phyloP scores from a whole-genome alignment of 2,329 filamentous ascomycete genomes.

The Zymoseptoria brevis region DNA sequence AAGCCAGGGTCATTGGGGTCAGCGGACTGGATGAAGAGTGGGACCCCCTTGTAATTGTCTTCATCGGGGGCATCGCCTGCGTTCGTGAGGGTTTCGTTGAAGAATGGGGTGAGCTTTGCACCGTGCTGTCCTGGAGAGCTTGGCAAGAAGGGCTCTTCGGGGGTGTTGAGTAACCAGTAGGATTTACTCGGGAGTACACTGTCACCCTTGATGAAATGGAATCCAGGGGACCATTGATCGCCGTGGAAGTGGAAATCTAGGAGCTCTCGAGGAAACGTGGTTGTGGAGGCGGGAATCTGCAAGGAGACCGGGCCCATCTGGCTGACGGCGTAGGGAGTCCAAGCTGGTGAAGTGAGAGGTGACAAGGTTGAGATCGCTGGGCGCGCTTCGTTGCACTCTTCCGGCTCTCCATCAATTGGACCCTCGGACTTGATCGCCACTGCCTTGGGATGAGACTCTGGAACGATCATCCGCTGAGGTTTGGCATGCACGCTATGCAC shows the following conservation, averaged over 20 bases:
- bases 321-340: constrained; percentile 33
- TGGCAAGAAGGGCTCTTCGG: constrained; percentile 37
- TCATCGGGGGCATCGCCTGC: constrained; percentile 13
- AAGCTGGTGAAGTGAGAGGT: constrained; percentile 10
- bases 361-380: not conserved
- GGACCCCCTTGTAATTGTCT: constrained; percentile 31
- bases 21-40: constrained; percentile 34
- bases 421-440: not conserved
- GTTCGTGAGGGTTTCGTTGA: constrained; percentile 32
- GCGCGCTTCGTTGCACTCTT: not conserved
- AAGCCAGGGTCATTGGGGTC: constrained; percentile 21
- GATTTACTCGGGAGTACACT: constrained; percentile 29
- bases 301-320: constrained; percentile 22
- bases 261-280: constrained; percentile 34
- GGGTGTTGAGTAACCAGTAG: constrained; percentile 36
- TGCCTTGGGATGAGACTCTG: not conserved
- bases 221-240: constrained; percentile 34
- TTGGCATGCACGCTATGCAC: not conserved
- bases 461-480: not conserved
- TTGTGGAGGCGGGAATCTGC: constrained; percentile 10
- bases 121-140: constrained; percentile 35
- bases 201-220: constrained; percentile 29
- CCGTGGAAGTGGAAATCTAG: constrained; percentile 33
- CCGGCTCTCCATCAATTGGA: not conserved
- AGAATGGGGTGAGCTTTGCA: constrained; percentile 41